Base-by-base conservation (phyloP, 2,329 filamentous ascomycete species). In the Exserohilum turcica region DNA sequence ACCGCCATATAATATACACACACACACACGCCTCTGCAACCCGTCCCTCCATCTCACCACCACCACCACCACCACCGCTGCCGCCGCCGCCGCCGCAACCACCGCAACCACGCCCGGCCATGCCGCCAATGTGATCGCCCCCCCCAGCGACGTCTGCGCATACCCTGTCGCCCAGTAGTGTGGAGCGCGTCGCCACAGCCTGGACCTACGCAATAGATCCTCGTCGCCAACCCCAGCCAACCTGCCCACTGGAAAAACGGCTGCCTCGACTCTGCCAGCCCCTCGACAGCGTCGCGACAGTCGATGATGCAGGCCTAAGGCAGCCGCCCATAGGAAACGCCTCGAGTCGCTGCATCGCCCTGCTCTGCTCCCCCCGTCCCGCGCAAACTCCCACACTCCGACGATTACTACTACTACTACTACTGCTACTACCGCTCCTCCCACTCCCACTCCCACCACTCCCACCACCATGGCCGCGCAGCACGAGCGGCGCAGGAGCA, bases 401-500 rank as follows among this genome's bases (percentile, higher is more conserved):
- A n/a, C n/a, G n/a, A n/a, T n/a, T n/a, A n/a, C n/a, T n/a, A n/a
- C 31, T 33, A 15, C 31, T 33, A 12, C 12, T 19, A 44, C 8
- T 31, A n/a, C 13, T 32, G 42, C 47, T 50, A 16, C 46, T 15
- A n/a, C 43, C 39, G 36, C 33, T 38, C 44, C 33, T 37, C 19
- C n/a, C n/a, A n/a, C n/a, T n/a, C 13, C 33, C 16, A 3, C 16
- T 18, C 43, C 31, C 19, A 9, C 29, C 24, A 36, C 21, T 36
- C 1, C 15, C 1, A 7, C 21, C 28, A 29, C 43, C 52, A 70
- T 70, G 67, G 59, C 68, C 15, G 54, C 63, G 21, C 53, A 56
- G 27, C 53, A 56, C 21, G 64, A 69, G 27, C 62, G 64, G 35
- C 57, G 61, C 13, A 59, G 48, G 35, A 67, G 65, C 59, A 60